phyloP scores from a whole-genome alignment of 192 early-diverging fungal genomes.

The Coemansia furcata region DNA sequence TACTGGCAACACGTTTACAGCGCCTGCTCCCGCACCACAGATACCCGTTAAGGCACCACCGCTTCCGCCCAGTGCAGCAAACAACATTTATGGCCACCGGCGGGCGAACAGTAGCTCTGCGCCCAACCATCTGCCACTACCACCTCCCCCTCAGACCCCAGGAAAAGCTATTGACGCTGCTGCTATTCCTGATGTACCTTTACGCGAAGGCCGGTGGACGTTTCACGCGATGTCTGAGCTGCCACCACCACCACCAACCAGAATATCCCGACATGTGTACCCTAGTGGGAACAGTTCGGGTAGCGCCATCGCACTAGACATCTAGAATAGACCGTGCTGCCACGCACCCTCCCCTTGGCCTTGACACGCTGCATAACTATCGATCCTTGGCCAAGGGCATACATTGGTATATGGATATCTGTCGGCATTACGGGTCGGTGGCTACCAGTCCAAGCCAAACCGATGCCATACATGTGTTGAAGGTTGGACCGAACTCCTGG shows the following conservation, averaged over 20 bases:
- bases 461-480: background rate
- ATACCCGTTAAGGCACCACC: conserved; percentile 21
- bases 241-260: conserved; percentile 22
- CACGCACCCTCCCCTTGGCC: background rate
- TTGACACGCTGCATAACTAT: background rate
- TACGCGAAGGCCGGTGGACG: conserved; percentile 50
- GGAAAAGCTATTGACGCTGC: background rate
- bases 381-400: background rate
- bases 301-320: conserved; percentile 25
- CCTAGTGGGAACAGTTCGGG: conserved; percentile 43
- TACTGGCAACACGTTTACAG: conserved; percentile 7
- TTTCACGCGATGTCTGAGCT: conserved; percentile 38
- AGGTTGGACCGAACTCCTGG: background rate
- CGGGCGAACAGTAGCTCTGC: conserved; percentile 24
- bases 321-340: background rate
- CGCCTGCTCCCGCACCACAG: conserved; percentile 9
- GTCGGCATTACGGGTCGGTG: background rate
- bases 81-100: conserved; percentile 5
- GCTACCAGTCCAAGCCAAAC: background rate
- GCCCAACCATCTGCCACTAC: conserved; percentile 34
- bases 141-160: conserved; percentile 11
- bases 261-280: conserved; percentile 26
- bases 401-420: background rate
- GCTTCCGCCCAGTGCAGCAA: conserved; percentile 6
- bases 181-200: conserved; percentile 13